Evolutionary conservation across 495 filamentous ascomycete species (phyloP), one percentile per base, ranked within the genome.

Genomic region (Trichoderma asperelloides): DNA sequence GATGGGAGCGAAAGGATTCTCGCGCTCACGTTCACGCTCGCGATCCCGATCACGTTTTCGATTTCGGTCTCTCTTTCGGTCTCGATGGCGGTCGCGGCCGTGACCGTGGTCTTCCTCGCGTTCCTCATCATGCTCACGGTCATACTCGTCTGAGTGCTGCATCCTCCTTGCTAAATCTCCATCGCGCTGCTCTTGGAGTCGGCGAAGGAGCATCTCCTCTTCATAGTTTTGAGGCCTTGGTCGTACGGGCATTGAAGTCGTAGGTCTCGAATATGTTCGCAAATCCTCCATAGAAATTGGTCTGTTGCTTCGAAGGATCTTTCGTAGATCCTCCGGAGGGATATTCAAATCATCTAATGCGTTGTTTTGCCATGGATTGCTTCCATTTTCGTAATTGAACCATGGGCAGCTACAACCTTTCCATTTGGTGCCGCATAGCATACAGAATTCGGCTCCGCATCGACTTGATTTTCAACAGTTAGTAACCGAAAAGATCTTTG

Each of bases 381-480:
- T 43, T 39, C 40, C 62, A 23, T 79, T 74, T 21, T 85, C 82
- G 70, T 89, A 87, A 69, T 87, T 91, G 79, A 92, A 93, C 85
- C 85, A 90, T 2, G 89, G 87, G 70, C 91, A 95, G 66, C 89
- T 85, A 70, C 91, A 96, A 0, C 84, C 87, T 76, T 93, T 94
- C 91, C 91, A 93, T 68, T 87, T 87, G 28, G 76, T 71, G 15
- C 88, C 91, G 71, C 91, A 96, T 41, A 89, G 81, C 84, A 91
- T 90, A 77, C 91, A 96, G 75, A 93, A 93, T 70, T 93, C 85
- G 27, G 90, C 91, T 63, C 84, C 87, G 73, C 91, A 94, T 65
- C 86, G 89, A 75, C 89, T 88, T 64, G 71, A n/a, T 74, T 43
- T 74, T 69, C 15, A 39, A 18, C 41, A 9, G 37, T 9, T 60